Evolutionary conservation across 805 yeast genomes (phyloP).

Genomic region (Cyberlindnera xylosilytica): DNA sequence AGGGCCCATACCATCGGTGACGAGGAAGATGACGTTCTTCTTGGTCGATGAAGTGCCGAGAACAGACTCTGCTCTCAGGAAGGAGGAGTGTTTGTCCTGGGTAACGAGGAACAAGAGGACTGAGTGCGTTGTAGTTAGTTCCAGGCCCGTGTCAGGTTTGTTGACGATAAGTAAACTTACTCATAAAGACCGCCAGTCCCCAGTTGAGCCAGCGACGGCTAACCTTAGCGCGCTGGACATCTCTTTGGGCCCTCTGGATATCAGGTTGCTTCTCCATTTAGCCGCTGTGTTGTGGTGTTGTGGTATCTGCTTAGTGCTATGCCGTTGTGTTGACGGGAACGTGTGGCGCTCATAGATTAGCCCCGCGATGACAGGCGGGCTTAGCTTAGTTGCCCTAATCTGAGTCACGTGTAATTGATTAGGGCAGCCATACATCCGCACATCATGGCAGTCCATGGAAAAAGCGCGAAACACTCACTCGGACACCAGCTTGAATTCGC

Average conservation of each 20-base stretch:
- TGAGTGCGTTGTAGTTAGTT: background rate
- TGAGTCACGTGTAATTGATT: no score
- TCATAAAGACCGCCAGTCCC: conserved; percentile 2
- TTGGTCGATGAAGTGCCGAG: conserved; percentile 33
- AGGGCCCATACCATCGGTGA: conserved; percentile 96
- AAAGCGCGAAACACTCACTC: no score
- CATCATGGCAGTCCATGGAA: no score
- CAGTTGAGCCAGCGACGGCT: conserved; percentile 4
- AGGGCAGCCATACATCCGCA: no score
- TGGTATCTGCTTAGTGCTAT: no score
- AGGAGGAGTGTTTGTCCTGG: background rate
- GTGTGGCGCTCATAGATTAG: no score
- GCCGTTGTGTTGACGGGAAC: no score
- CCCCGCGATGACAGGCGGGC: no score
- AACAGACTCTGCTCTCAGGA: background rate
- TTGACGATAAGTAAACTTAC: background rate
- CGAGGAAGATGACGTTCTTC: conserved; percentile 81
- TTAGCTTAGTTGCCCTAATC: no score
- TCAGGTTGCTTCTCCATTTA: background rate
- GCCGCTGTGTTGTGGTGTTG: background rate
- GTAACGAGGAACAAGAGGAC: background rate
- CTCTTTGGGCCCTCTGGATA: background rate
- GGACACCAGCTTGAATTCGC: no score
- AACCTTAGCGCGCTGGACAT: background rate
- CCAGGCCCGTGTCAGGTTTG: background rate